Base-by-base conservation (phyloP, 2,329 filamentous ascomycete species). In the Allantophomopsis lycopodina region DNA sequence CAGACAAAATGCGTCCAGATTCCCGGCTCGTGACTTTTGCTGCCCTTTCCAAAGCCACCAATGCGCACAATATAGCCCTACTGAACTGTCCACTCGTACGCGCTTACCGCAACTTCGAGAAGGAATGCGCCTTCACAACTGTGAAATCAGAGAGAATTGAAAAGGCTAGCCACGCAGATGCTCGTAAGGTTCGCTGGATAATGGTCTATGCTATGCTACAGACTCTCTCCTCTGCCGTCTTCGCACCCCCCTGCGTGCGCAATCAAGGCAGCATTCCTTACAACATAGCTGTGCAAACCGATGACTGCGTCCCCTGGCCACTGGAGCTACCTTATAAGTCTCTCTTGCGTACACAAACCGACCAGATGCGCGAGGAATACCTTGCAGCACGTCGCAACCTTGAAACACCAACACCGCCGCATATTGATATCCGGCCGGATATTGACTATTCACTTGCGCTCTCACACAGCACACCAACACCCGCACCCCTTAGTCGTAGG, bases 171-270 rank as follows among this genome's bases (percentile, higher is more conserved):
- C 60, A 75, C 10, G 63, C 69, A 7, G 83, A 89, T 46, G 81
- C 75, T 1, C 74, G 84, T 32, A 88, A 86, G 56, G 71, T 87
- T 13, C 69, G 83, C 32, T 91, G 83, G 83, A 72, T 88, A 21
- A 54, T 88, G 30, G 69, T 89, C 6, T 89, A 89, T 50, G 70
- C 76, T 14, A 69, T 76, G 3, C 69, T 85, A 41, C 84, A 91
- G 54, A 78, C 76, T n/a, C 66, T 91, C 1, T 68, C 71, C 8
- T 73, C 73, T 39, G 76, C 76, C 31, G 79, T 74, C 1, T 62
- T 69, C 28, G 63, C 71, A 0, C 78, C 83, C 0, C 53, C 62
- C 5, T 74, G 83, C 48, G 75, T 84, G 20, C 64, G 65, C 13
- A 71, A 80, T 40, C 61, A 64, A 1, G 62, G 67, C 1, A 63